phyloP scores from a whole-genome alignment of 371 early-diverging fungal species.

The Thermomucor indicae-seudaticae region DNA sequence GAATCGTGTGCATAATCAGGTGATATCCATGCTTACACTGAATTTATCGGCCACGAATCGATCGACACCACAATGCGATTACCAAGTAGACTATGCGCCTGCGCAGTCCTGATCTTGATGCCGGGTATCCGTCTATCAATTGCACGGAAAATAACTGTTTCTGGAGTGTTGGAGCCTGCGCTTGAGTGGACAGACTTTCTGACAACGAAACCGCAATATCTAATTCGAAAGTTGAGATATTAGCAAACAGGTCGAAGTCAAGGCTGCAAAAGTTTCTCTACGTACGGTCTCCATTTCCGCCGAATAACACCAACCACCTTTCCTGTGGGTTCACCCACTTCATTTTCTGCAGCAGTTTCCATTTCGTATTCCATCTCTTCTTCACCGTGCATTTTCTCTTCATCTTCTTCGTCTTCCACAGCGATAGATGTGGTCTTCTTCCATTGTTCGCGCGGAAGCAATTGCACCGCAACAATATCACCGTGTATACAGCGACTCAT shows the following conservation, averaged over 20 bases:
- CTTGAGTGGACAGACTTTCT: conserved; percentile 59
- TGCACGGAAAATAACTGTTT: conserved; percentile 73
- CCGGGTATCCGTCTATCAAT: conserved; percentile 91
- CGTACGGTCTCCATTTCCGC: conserved; percentile 88
- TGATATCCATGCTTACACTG: conserved; percentile 39
- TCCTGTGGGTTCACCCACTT: conserved; percentile 66
- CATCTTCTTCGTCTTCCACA: conserved; percentile 64
- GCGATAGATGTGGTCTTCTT: conserved; percentile 64
- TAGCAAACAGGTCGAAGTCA: not conserved
- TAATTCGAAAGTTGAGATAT: conserved; percentile 8
- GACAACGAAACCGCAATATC: conserved; percentile 89
- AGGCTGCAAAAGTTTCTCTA: not conserved
- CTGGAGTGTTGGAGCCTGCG: conserved; percentile 43
- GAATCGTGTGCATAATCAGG: not conserved
- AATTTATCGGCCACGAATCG: conserved; percentile 84
- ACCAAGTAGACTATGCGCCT: conserved; percentile 69
- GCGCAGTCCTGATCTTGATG: conserved; percentile 88
- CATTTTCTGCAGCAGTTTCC: conserved; percentile 11
- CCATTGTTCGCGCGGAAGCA: conserved; percentile 81
- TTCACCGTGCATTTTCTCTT: conserved; percentile 43
- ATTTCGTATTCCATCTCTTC: conserved; percentile 23
- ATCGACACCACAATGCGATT: conserved; percentile 88
- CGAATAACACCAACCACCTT: conserved; percentile 91
- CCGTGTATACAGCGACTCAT: conserved; percentile 93
- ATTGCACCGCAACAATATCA: conserved; percentile 13